phyloP scores from a whole-genome alignment of 129 eudicot genomes.

The Flaveria linearis region DNA sequence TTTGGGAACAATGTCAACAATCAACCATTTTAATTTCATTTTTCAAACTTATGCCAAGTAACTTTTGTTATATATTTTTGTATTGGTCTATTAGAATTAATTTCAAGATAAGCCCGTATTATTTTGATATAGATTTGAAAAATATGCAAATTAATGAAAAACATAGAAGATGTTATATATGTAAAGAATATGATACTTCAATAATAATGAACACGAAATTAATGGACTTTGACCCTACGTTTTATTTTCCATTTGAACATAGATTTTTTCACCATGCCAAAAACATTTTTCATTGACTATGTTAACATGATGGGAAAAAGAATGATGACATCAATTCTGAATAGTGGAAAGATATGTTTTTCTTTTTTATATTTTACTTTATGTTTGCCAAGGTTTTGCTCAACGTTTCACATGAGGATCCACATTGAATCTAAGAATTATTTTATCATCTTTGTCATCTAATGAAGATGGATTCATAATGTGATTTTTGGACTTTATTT shows the following conservation, averaged over 20 bases:
- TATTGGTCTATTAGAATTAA: not conserved
- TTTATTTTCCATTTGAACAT: constrained; percentile 17
- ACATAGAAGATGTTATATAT: not conserved
- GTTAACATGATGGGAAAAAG: constrained; percentile 34
- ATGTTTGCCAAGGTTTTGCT: constrained; percentile 1
- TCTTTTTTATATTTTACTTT: not conserved
- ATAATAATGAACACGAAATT: not conserved
- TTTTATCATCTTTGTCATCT: constrained; percentile 21
- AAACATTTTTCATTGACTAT: constrained; percentile 24
- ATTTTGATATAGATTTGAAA: not conserved
- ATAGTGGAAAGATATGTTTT: not conserved
- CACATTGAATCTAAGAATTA: constrained; percentile 16
- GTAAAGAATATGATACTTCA: not conserved
- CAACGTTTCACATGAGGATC: constrained; percentile 20
- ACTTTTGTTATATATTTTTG: not conserved
- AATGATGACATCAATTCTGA: constrained; percentile 26
- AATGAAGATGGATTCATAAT: constrained; percentile 7
- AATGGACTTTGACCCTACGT: constrained; percentile 14
- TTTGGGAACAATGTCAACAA: constrained; percentile 46
- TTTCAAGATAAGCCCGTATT: not conserved
- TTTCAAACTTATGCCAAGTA: not conserved
- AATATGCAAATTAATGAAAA: not conserved
- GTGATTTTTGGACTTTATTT: not conserved
- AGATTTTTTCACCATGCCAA: constrained; percentile 8
- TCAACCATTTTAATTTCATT: constrained; percentile 29